These are phyloP conservation scores for Fusarium neocosmosporiellum DNA, from an alignment of 2,329 filamentous ascomycete genomes.

Conservation along the genomic window DNA sequence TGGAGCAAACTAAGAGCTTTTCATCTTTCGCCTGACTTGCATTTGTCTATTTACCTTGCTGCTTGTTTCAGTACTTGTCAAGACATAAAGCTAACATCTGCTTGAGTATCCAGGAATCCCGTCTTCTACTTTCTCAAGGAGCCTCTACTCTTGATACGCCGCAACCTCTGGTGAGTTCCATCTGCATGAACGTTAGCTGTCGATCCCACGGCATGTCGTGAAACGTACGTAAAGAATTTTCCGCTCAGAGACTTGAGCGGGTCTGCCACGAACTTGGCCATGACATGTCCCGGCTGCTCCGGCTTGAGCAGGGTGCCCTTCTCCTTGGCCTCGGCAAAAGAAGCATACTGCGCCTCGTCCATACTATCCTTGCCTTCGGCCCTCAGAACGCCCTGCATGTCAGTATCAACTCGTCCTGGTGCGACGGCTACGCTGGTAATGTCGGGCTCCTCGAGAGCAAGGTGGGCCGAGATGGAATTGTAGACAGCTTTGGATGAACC, in stretches of 20 bases:
- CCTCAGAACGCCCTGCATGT: constrained; percentile 88
- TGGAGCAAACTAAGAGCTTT: constrained; percentile 80
- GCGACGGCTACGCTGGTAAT: constrained; percentile 79
- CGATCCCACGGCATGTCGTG: not conserved
- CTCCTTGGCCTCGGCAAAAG: constrained; percentile 76
- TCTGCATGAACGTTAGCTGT: constrained; percentile 43
- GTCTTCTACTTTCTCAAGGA: not conserved
- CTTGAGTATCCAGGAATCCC: constrained; percentile 34
- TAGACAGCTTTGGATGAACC: constrained; percentile 85
- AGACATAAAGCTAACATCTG: constrained; percentile 38
- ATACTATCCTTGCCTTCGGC: constrained; percentile 65
- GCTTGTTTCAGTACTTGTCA: constrained; percentile 19
- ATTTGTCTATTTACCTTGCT: constrained; percentile 41
- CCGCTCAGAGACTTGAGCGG: constrained; percentile 78
- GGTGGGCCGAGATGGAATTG: constrained; percentile 80
- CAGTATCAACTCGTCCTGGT: constrained; percentile 87
- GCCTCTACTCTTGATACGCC: constrained; percentile 59
- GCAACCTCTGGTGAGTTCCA: constrained; percentile 60
- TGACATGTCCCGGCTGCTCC: constrained; percentile 86
- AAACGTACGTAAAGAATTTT: constrained; percentile 74
- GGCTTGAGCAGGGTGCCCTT: constrained; percentile 80
- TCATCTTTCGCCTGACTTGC: constrained; percentile 84
- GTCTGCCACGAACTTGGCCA: constrained; percentile 79
- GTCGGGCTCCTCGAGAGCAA: constrained; percentile 80
- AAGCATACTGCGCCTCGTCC: constrained; percentile 68